Percentiles rank a stretch among this genome's conserved stretches.
Conservation (phyloP, 345 rosid species). For the Eutrema japonicum region DNA sequence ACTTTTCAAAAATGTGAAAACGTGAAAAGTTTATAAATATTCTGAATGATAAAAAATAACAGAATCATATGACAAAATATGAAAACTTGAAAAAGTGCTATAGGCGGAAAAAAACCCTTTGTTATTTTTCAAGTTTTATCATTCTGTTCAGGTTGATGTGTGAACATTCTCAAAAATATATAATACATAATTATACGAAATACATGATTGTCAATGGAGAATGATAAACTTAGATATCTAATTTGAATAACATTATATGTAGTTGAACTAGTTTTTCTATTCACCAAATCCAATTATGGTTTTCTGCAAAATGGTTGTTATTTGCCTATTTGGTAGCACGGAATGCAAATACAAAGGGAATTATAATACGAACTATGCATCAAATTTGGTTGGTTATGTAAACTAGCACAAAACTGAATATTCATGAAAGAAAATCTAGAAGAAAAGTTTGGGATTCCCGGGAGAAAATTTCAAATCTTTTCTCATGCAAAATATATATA, state of each 20-base stretch:
- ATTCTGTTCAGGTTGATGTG: not conserved
- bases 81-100: too few species aligned
- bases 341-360: not conserved
- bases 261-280: not conserved
- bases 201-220: not conserved
- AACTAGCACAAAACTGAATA: not conserved
- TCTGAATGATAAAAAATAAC: too few species aligned
- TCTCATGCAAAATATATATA: not conserved
- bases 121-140: too few species aligned
- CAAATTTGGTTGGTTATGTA: not conserved
- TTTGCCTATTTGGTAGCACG: not conserved
- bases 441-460: not conserved
- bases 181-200: not conserved
- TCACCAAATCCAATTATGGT: slow-evolving; percentile 1
- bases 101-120: too few species aligned
- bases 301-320: not conserved
- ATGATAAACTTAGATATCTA: not conserved
- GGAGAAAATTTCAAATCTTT: slow-evolving; percentile 6
- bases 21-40: too few species aligned
- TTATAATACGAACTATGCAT: not conserved
- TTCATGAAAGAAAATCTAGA: slow-evolving; percentile 9
- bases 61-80: too few species aligned
- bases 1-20: too few species aligned
- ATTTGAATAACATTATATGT: not conserved
- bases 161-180: not conserved